These are phyloP conservation scores for Aquilaria sinensis DNA, from an alignment of 345 rosid genomes.

Conservation along the genomic window DNA sequence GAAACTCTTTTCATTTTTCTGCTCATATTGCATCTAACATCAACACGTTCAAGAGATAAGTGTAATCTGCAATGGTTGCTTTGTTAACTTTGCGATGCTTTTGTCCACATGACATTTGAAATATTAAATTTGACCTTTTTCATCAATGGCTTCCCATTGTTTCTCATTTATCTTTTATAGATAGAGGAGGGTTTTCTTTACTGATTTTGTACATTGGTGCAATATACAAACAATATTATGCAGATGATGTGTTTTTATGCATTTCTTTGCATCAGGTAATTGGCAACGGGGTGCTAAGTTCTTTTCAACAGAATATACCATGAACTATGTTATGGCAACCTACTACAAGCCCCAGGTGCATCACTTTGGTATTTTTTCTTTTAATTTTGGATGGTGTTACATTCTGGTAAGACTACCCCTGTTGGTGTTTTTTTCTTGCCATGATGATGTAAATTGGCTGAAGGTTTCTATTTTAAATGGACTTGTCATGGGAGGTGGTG, in stretches of 20 bases:
- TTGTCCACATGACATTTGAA: too few species aligned
- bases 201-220: neutral
- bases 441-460: neutral
- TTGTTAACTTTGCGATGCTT: too few species aligned
- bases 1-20: too few species aligned
- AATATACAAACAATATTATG: neutral
- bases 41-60: too few species aligned
- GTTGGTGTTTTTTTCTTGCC: neutral
- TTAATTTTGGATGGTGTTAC: neutral
- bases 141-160: too few species aligned
- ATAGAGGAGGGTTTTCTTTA: neutral
- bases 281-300: constrained; percentile 51
- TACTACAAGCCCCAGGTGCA: constrained; percentile 66
- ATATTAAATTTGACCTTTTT: too few species aligned
- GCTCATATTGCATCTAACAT: too few species aligned
- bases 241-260: neutral
- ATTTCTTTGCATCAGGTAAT: constrained; percentile 31
- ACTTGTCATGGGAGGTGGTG: constrained; percentile 85
- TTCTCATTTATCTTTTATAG: too few species aligned
- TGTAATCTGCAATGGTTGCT: neutral
- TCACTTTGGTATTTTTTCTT: neutral
- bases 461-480: constrained; percentile 74
- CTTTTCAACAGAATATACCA: constrained; percentile 43
- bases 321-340: constrained; percentile 67
- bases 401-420: too few species aligned